A percentile compares a stretch with the other conserved stretches of the same genome.
These are phyloP conservation scores for Leccinum angustisporum DNA, from an alignment of 1,284 basidiomycete genomes.

Conservation along the genomic window DNA sequence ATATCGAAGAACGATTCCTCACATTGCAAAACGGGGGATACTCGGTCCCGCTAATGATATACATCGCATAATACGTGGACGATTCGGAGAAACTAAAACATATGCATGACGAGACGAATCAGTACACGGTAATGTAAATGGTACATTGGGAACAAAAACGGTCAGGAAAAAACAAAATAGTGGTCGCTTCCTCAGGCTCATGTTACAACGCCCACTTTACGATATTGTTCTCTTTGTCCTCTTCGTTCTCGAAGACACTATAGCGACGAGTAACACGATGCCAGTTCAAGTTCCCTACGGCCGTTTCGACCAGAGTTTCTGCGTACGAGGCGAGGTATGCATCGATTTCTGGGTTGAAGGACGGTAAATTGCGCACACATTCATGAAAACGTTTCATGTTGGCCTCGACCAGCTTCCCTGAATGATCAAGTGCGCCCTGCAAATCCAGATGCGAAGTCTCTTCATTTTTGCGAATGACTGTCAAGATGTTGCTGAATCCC, in stretches of 20 bases:
- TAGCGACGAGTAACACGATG: not conserved
- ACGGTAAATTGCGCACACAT: not conserved
- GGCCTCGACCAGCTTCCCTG: not conserved
- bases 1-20: not conserved
- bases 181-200: not conserved
- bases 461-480: not conserved
- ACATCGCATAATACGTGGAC: not conserved
- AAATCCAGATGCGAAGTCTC: not conserved
- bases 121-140: too few relatives aligned
- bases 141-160: not conserved
- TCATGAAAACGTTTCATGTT: not conserved
- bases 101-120: not conserved
- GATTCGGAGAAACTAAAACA: not conserved
- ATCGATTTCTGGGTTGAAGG: not conserved
- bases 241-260: not conserved
- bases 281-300: not conserved
- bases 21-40: not conserved
- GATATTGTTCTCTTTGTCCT: not conserved
- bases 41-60: not conserved
- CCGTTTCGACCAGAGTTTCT: not conserved
- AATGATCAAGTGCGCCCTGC: not conserved
- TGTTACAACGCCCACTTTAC: not conserved
- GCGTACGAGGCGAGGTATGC: not conserved
- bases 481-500: not conserved
- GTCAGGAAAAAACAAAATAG: not conserved